Percentiles rank a stretch among this genome's conserved stretches.
phyloP scores from a whole-genome alignment of 805 yeast species.

The Yamadazyma olivae region DNA sequence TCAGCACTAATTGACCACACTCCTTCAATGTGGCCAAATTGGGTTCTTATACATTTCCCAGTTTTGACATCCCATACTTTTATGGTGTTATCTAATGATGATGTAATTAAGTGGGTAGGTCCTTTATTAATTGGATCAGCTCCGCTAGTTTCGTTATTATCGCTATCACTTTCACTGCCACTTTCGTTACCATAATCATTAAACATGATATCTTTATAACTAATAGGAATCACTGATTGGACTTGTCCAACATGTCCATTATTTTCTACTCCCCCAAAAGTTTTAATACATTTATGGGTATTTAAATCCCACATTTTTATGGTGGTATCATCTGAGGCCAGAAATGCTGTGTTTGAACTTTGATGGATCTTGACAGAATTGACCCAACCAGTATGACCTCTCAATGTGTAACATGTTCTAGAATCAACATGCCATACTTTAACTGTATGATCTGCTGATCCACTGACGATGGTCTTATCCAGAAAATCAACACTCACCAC shows the following conservation, averaged over 20 bases:
- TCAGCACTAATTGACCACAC: constrained; percentile 98
- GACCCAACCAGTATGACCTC: constrained; percentile 94
- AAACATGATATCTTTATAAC: constrained; percentile 58
- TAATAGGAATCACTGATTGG: constrained; percentile 85
- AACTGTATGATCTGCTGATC: constrained; percentile 88
- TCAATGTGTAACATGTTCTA: constrained; percentile 84
- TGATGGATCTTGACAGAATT: constrained; percentile 85
- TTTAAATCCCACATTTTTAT: constrained; percentile 92
- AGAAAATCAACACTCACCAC: constrained; percentile 82
- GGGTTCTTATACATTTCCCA: constrained; percentile 87
- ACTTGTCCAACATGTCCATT: constrained; percentile 93
- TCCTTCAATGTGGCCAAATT: constrained; percentile 97
- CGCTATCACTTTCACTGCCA: constrained; percentile 19
- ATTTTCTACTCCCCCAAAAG: constrained; percentile 70
- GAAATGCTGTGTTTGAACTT: constrained; percentile 71
- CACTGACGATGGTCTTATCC: constrained; percentile 81
- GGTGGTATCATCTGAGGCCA: constrained; percentile 90
- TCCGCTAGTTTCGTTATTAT: constrained; percentile 2
- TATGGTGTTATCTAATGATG: constrained; percentile 89
- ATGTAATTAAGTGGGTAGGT: constrained; percentile 83
- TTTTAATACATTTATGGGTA: constrained; percentile 72
- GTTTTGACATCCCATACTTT: constrained; percentile 87
- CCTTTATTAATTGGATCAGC: constrained; percentile 17
- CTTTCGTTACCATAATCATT: constrained; percentile 41
- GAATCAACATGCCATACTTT: constrained; percentile 97